These are phyloP conservation scores for Phlyctochytrium arcticum DNA, from an alignment of 192 early-diverging fungal genomes.

Conservation along the genomic window DNA sequence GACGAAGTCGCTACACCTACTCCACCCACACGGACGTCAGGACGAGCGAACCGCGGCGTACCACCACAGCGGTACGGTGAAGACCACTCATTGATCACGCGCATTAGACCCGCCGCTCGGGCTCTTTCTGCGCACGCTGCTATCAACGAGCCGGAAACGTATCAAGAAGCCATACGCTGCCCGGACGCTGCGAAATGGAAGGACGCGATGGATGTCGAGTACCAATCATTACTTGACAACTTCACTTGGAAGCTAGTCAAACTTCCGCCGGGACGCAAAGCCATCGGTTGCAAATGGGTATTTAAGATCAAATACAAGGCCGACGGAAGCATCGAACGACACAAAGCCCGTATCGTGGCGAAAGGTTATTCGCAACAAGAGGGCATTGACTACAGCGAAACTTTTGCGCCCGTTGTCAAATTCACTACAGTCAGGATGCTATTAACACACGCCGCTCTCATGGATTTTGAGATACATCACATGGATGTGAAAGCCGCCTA, in stretches of 20 bases:
- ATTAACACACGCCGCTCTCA: not conserved
- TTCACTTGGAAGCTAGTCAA: too few relatives aligned
- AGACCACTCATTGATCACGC: too few relatives aligned
- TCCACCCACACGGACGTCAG: too few relatives aligned
- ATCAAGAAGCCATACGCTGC: too few relatives aligned
- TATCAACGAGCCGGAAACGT: too few relatives aligned
- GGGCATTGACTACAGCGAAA: conserved; percentile 38
- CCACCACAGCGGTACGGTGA: too few relatives aligned
- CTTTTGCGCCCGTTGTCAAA: conserved; percentile 38
- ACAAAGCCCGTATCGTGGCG: conserved; percentile 32
- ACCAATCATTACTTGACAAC: too few relatives aligned
- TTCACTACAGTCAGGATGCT: conserved; percentile 17
- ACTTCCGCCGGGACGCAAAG: conserved; percentile 4
- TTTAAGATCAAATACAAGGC: conserved; percentile 20
- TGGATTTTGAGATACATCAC: conserved; percentile 17
- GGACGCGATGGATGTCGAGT: not conserved
- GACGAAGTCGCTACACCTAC: too few relatives aligned
- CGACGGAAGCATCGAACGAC: conserved; percentile 18
- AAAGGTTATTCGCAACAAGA: conserved; percentile 32
- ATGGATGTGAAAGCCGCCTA: conserved; percentile 35
- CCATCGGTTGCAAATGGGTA: conserved; percentile 24
- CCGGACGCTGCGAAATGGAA: too few relatives aligned
- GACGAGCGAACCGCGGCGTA: too few relatives aligned
- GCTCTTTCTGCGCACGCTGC: too few relatives aligned
- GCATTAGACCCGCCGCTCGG: too few relatives aligned